Evolutionary conservation across 176 grass and related monocot species (phyloP).

Genomic region (Aechmea fasciata): DNA sequence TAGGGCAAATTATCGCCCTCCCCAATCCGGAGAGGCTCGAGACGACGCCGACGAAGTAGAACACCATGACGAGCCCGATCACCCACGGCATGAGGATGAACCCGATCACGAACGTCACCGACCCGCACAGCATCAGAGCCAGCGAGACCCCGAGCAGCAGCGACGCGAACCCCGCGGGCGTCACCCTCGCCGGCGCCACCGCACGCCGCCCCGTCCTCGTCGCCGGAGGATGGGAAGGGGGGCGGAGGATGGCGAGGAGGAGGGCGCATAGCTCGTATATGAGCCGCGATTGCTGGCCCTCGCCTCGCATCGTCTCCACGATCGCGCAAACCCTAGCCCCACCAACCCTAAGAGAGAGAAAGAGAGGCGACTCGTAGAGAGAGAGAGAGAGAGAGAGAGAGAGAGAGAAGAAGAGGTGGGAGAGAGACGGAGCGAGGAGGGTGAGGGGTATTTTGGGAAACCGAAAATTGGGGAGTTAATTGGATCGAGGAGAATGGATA

Average conservation of each 20-base stretch:
- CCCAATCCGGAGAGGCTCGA: constrained; percentile 52
- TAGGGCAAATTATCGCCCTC: constrained; percentile 22
- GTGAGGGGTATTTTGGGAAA: not conserved
- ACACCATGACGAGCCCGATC: constrained; percentile 47
- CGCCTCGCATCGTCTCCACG: constrained; percentile 4
- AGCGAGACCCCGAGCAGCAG: constrained; percentile 65
- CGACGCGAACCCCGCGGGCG: constrained; percentile 35
- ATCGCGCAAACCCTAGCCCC: not conserved
- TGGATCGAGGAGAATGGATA: constrained; percentile 25
- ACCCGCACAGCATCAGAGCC: constrained; percentile 80
- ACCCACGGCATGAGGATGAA: constrained; percentile 87
- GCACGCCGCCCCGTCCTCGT: not conserved
- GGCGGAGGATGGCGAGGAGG: constrained; percentile 33
- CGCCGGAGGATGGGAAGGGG: not conserved
- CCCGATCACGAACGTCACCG: constrained; percentile 75
- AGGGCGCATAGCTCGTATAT: constrained; percentile 56
- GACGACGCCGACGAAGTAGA: constrained; percentile 57
- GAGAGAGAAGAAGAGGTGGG: not conserved
- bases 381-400: constrained; percentile 15
- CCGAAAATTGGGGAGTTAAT: not conserved
- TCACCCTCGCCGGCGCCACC: constrained; percentile 1
- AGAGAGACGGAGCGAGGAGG: not conserved
- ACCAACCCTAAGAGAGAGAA: not conserved
- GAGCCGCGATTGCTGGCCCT: constrained; percentile 36
- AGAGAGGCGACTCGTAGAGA: constrained; percentile 1